Evolutionary conservation across 202 grass and related monocot genomes (phyloP), one percentile per base, ranked within the genome.

Genomic region (Zizania palustris): DNA sequence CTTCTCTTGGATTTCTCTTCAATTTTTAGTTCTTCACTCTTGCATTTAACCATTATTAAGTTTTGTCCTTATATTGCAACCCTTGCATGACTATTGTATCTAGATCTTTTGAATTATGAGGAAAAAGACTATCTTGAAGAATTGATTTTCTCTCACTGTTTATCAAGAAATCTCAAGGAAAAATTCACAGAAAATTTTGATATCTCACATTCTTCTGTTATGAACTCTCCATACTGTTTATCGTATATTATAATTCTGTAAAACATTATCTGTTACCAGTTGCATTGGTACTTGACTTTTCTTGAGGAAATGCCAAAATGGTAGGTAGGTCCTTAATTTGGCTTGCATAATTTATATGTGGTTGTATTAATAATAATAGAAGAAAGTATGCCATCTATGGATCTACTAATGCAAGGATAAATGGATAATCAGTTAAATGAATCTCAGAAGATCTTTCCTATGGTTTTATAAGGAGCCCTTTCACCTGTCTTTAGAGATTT

Each of bases 391-490:
- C 55, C 18, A 9, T 19, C 9, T 58, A 58, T 1, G n/a, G 67
- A 9, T 19, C 9, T 58, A 58, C 3, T n/a, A 78, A 12, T 19
- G 19, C 14, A 4, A 20, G 73, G 35, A 40, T 53, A 63, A 76
- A 4, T 13, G 73, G 35, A 40, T 53, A 63, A 76, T 53, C 60
- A 65, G 60, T 66, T 67, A 55, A 33, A 45, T 6, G 11, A 54
- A 4, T 11, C 63, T 58, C 28, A 38, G 13, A 21, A 68, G 41
- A 18, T 78, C 39, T 68, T 70, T 59, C 44, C 54, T 63, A 54
- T 44, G 56, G 73, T 75, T 83, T 59, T 70, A 53, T 61, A 53
- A 38, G 5, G 67, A 65, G 22, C 16, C 5, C 71, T 61, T 77
- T 62, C n/a, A 72, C 6, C 22, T 46, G 10, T 44, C 67, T 57